phyloP scores from a whole-genome alignment of 768 basidiomycete genomes.

The Suillus luteus region DNA sequence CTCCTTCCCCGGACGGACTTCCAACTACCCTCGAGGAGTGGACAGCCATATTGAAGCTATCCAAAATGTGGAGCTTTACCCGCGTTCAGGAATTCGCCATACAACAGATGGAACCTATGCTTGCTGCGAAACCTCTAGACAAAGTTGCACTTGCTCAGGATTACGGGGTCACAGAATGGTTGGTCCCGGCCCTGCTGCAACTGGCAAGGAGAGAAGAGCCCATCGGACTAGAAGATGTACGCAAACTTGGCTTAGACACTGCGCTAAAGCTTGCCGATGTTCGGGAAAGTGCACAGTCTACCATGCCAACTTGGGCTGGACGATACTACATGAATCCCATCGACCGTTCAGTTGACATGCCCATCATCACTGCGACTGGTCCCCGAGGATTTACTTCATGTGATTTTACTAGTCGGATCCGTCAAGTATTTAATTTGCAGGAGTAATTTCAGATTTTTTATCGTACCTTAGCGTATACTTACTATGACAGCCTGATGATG shows the following conservation, averaged over 20 bases:
- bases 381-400: not conserved
- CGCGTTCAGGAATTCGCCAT: slow-evolving; percentile 33
- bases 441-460: not conserved
- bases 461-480: not conserved
- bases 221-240: slow-evolving; percentile 19
- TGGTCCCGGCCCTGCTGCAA: slow-evolving; percentile 29
- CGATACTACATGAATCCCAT: not conserved
- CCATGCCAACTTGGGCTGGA: not conserved
- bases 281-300: slow-evolving; percentile 20
- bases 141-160: slow-evolving; percentile 34
- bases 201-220: slow-evolving; percentile 16
- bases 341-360: not conserved
- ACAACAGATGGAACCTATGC: slow-evolving; percentile 21
- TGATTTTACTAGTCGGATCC: slow-evolving; percentile 4
- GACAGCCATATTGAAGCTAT: slow-evolving; percentile 41
- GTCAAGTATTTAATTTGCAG: not conserved
- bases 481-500: no score
- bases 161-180: slow-evolving; percentile 37
- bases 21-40: slow-evolving; percentile 31
- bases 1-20: not conserved
- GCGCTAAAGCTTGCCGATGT: slow-evolving; percentile 25
- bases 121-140: slow-evolving; percentile 18
- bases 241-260: slow-evolving; percentile 19
- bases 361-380: not conserved
- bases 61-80: slow-evolving; percentile 41